phyloP scores from a whole-genome alignment of 306 rosid species.

The Quercus agrifolia region DNA sequence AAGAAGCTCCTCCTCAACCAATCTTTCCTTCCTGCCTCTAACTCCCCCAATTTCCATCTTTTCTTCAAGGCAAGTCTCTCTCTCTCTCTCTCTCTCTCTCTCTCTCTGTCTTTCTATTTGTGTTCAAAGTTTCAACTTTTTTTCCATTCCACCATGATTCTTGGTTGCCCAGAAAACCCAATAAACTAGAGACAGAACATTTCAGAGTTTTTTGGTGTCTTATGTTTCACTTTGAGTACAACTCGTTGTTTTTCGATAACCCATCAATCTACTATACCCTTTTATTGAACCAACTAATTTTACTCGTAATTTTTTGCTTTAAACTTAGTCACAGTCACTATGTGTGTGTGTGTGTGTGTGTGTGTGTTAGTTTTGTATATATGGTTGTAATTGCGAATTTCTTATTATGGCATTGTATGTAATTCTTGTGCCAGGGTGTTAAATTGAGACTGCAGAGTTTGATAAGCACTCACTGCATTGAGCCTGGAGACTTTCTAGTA shows the following conservation, averaged over 20 bases:
- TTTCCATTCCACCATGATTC: neutral
- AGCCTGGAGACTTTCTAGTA: slow-evolving; percentile 59
- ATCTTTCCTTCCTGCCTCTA: slow-evolving; percentile 54
- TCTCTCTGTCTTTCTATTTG: neutral
- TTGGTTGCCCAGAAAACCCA: neutral
- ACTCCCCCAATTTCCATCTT: slow-evolving; percentile 72
- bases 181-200: too few relatives aligned
- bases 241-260: neutral
- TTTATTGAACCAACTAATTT: neutral
- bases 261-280: neutral
- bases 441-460: slow-evolving; percentile 57
- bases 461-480: slow-evolving; percentile 26
- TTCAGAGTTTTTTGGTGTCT: neutral
- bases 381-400: neutral
- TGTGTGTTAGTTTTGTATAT: neutral
- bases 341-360: too few relatives aligned
- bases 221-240: neutral
- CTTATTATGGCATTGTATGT: neutral
- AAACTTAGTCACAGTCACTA: neutral
- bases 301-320: neutral
- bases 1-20: slow-evolving; percentile 67
- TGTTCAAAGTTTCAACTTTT: too few relatives aligned
- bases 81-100: neutral
- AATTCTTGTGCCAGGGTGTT: slow-evolving; percentile 49
- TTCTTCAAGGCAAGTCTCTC: slow-evolving; percentile 52